A percentile compares a stretch with the other conserved stretches of the same genome.
These are phyloP conservation scores for Cotoneaster glaucophyllus DNA, from an alignment of 306 rosid species.

Conservation along the genomic window DNA sequence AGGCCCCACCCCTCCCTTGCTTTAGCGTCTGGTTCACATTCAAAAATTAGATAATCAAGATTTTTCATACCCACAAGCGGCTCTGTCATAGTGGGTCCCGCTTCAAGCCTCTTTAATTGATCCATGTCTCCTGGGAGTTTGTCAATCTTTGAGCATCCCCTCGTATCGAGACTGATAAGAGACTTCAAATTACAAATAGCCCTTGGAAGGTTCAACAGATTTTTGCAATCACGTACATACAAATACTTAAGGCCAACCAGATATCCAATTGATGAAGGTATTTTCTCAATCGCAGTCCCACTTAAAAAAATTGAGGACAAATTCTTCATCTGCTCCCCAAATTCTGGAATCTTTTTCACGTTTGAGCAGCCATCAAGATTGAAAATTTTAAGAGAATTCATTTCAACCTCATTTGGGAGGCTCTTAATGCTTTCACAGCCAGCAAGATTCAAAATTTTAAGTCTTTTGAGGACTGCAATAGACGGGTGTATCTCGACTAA, in stretches of 20 bases:
- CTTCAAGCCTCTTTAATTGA: neutral
- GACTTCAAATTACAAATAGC: neutral
- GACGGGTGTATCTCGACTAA: slow-evolving; percentile 7
- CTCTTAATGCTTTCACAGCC: neutral
- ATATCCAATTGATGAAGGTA: slow-evolving; percentile 2
- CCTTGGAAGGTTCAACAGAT: neutral
- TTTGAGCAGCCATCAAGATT: no score
- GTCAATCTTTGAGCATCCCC: neutral
- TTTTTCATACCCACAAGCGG: neutral
- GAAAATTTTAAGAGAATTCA: no score
- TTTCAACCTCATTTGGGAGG: neutral
- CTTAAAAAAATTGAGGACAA: accelerated
- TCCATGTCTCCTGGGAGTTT: neutral
- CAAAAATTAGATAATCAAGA: no score
- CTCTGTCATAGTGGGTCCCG: neutral
- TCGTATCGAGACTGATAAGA: neutral
- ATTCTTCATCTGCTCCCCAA: no score
- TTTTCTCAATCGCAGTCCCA: no score
- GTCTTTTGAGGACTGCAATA: neutral
- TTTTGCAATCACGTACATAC: neutral
- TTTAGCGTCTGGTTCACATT: neutral
- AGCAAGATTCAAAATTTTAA: neutral
- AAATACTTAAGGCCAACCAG: neutral
- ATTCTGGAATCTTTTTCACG: no score
- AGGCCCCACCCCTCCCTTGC: no score